These are phyloP conservation scores for Ceratobasidium sp. DNA, from an alignment of 1,284 basidiomycete species.

Conservation along the genomic window DNA sequence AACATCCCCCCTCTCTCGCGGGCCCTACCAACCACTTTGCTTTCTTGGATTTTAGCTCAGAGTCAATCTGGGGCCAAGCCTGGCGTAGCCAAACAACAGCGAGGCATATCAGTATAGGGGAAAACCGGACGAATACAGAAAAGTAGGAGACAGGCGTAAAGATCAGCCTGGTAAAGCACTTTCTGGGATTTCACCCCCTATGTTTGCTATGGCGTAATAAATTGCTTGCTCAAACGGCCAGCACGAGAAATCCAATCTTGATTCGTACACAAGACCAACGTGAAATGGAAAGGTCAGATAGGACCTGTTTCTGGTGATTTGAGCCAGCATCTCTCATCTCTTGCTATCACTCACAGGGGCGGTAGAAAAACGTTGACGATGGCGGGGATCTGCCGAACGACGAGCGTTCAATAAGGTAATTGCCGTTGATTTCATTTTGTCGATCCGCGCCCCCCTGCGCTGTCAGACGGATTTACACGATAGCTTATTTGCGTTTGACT, in stretches of 20 bases:
- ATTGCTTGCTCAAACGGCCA: neutral
- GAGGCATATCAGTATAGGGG: neutral
- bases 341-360: conserved; percentile 1
- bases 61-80: too few relatives aligned
- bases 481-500: conserved; percentile 14
- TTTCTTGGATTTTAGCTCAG: too few relatives aligned
- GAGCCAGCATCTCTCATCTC: conserved; percentile 11
- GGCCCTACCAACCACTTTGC: too few relatives aligned
- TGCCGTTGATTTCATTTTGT: conserved; percentile 31
- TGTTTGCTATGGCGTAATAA: conserved; percentile 5
- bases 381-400: conserved; percentile 26
- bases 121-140: neutral
- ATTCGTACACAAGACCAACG: conserved; percentile 9
- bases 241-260: conserved; percentile 9
- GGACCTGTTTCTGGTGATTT: neutral
- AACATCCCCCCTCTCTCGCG: too few relatives aligned
- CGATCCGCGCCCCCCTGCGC: conserved; percentile 15
- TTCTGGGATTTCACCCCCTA: neutral
- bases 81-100: neutral
- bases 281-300: conserved; percentile 21
- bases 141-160: neutral
- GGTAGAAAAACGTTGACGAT: conserved; percentile 13
- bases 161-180: neutral
- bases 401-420: conserved; percentile 1
- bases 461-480: conserved; percentile 8